Conservation (phyloP, 2,329 filamentous ascomycete species). For the Sphaerulina vaccinii region DNA sequence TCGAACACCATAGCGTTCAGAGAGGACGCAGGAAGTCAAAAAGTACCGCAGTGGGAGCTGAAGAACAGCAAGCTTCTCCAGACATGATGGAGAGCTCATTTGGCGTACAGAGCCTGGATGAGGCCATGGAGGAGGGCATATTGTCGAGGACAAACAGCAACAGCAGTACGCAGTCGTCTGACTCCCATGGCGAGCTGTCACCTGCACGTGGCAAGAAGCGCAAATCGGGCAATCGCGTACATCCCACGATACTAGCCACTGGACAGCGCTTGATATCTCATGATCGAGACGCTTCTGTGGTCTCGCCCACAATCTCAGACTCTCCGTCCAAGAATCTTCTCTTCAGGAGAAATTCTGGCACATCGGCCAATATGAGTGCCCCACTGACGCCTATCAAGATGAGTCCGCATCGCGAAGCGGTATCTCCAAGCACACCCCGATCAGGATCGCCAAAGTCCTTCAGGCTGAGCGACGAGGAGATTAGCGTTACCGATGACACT, state of each 20-base stretch:
- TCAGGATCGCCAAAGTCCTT: conserved; percentile 60
- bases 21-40: conserved; percentile 30
- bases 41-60: conserved; percentile 16
- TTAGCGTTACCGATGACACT: conserved; percentile 52
- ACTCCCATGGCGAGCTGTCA: conserved; percentile 22
- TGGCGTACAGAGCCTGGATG: conserved; percentile 58
- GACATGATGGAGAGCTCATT: conserved; percentile 49
- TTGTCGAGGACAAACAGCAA: conserved; percentile 30
- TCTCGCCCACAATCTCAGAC: conserved; percentile 26
- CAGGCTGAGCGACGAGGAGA: conserved; percentile 58
- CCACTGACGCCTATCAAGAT: conserved; percentile 50
- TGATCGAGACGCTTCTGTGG: conserved; percentile 30
- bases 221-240: conserved; percentile 37
- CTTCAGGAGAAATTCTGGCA: conserved; percentile 29
- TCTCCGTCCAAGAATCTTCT: conserved; percentile 26
- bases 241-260: conserved; percentile 37
- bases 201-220: conserved; percentile 28
- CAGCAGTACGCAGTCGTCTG: conserved; percentile 24
- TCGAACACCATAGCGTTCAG: conserved; percentile 36
- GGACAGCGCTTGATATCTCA: conserved; percentile 38
- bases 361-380: conserved; percentile 37
- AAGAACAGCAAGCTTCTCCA: conserved; percentile 28
- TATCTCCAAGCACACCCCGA: conserved; percentile 58
- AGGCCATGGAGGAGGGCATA: conserved; percentile 45
- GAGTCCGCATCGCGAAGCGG: conserved; percentile 51